Percentiles rank a stretch among this genome's conserved stretches.
Evolutionary conservation across 2,329 filamentous ascomycete species (phyloP).

Genomic region (Fusarium avenaceum): DNA sequence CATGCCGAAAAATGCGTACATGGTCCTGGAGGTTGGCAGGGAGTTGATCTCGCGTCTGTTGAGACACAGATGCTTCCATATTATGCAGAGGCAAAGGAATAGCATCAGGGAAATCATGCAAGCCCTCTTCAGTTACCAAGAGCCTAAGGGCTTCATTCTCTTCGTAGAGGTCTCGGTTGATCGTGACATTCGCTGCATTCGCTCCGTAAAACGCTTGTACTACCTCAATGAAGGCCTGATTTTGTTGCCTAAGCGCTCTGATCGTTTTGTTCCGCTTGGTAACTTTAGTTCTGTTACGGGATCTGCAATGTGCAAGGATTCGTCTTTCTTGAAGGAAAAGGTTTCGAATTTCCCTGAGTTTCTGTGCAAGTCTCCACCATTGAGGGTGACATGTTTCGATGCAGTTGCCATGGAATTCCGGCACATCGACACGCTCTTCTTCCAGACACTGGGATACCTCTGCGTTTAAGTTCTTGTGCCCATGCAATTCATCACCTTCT

Average conservation of each 20-base stretch:
- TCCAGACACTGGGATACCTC: not conserved
- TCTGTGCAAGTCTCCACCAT: not conserved
- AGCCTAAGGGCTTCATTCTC: not conserved
- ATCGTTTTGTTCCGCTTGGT: accelerated
- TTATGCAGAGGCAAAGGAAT: not conserved
- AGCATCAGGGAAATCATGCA: not conserved
- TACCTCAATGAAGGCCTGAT: not conserved
- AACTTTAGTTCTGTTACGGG: not conserved
- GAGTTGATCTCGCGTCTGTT: accelerated
- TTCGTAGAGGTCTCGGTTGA: not conserved
- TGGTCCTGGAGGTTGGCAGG: not conserved
- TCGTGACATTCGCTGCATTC: not conserved
- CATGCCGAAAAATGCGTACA: not conserved
- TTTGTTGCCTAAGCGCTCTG: too few species aligned
- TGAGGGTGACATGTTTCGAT: not conserved
- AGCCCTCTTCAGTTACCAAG: not conserved
- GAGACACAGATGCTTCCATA: slow-evolving; percentile 3
- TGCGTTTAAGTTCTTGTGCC: not conserved
- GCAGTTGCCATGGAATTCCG: slow-evolving; percentile 11
- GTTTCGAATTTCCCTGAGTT: not conserved
- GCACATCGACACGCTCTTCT: not conserved
- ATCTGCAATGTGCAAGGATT: not conserved
- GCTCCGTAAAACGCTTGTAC: slow-evolving; percentile 7
- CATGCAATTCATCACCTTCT: not conserved
- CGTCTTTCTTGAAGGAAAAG: not conserved